A percentile compares a stretch with the other conserved stretches of the same genome.
Evolutionary conservation across 78 protist species (phyloP).

Genomic region (Polysphondylium violaceum): DNA sequence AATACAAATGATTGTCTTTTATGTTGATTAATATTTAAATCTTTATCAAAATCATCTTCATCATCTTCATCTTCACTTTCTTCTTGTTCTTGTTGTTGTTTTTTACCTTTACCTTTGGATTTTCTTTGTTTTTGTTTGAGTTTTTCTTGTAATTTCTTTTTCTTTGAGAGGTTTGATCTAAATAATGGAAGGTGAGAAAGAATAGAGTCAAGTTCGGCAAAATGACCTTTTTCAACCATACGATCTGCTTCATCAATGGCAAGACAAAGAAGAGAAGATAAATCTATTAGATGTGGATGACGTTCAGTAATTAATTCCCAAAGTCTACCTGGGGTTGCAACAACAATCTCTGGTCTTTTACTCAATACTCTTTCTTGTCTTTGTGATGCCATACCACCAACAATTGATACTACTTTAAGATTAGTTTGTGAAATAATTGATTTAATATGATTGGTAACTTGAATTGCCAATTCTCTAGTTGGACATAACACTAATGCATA

Average conservation of each 20-base stretch:
- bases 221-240: conserved; percentile 88
- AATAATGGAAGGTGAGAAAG: conserved; percentile 32
- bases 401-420: conserved; percentile 69
- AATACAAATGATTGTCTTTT: conserved; percentile 84
- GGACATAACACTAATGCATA: conserved; percentile 71
- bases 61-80: conserved; percentile 51
- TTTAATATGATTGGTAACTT: conserved; percentile 75
- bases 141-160: conserved; percentile 13
- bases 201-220: conserved; percentile 82
- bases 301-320: conserved; percentile 86
- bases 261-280: conserved; percentile 55
- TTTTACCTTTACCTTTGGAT: neutral
- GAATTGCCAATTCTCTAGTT: conserved; percentile 83
- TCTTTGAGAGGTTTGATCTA: neutral
- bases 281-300: conserved; percentile 35
- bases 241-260: conserved; percentile 93
- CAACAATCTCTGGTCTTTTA: conserved; percentile 87
- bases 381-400: conserved; percentile 88
- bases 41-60: conserved; percentile 35
- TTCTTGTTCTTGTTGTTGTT: neutral
- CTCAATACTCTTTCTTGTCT: conserved; percentile 83
- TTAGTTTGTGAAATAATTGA: conserved; percentile 50
- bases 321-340: conserved; percentile 92
- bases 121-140: conserved; percentile 7
- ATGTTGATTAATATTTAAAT: neutral